Percentiles rank a stretch among this genome's conserved stretches.
phyloP scores from a whole-genome alignment of 192 early-diverging fungal genomes.

The Gonapodya prolifera region DNA sequence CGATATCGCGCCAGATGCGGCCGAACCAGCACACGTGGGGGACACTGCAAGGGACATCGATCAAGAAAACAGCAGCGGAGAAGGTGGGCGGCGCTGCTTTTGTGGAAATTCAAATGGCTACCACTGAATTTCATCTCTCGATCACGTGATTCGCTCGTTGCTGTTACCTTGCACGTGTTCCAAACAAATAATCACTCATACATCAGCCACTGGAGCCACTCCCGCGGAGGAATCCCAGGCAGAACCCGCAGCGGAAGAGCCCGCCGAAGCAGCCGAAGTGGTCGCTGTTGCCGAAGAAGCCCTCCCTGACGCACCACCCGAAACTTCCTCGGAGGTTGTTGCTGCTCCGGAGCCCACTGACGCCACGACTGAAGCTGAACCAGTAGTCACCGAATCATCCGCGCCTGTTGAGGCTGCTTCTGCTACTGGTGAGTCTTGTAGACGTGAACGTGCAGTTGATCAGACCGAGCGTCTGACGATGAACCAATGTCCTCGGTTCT shows the following conservation, averaged over 20 bases:
- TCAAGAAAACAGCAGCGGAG: too few relatives aligned
- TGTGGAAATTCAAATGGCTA: neutral
- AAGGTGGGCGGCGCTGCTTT: too few relatives aligned
- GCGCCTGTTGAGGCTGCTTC: too few relatives aligned
- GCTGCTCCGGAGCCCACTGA: too few relatives aligned
- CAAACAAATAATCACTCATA: too few relatives aligned
- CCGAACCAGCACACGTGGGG: neutral
- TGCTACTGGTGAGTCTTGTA: too few relatives aligned
- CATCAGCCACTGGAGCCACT: neutral
- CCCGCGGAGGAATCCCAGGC: neutral
- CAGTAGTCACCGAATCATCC: too few relatives aligned
- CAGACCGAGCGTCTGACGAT: too few relatives aligned
- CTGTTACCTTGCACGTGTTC: too few relatives aligned
- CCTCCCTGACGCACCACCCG: neutral
- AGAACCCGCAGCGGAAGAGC: neutral
- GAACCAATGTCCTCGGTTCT: too few relatives aligned
- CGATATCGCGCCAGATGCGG: neutral
- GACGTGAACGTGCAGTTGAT: too few relatives aligned
- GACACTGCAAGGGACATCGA: neutral
- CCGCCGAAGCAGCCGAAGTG: neutral
- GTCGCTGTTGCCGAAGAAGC: neutral
- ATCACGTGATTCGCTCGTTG: neutral
- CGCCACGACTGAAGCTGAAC: too few relatives aligned
- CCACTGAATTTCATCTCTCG: neutral
- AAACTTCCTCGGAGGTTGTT: neutral